Evolutionary conservation across 148 eudicot species (phyloP).

Genomic region (Silene latifolia): DNA sequence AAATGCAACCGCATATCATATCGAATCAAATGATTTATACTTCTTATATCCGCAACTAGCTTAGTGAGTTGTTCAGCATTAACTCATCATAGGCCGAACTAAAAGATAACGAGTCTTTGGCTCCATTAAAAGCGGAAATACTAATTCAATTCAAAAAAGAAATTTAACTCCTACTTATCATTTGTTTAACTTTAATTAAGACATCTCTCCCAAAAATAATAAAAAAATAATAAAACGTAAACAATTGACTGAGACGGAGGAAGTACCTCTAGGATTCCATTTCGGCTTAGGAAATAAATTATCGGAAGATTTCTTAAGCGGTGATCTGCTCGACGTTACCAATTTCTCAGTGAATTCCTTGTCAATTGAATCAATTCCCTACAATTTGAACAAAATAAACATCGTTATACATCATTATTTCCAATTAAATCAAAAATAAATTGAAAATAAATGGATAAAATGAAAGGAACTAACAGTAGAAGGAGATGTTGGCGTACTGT

Average conservation of each 20-base stretch:
- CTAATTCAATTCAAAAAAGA: background rate
- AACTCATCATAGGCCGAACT: background rate
- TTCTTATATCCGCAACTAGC: no score
- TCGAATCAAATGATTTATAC: no score
- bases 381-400: background rate
- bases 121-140: background rate
- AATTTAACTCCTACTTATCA: background rate
- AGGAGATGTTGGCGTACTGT: conserved; percentile 41
- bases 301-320: conserved; percentile 42
- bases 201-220: background rate
- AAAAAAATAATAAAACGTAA: conserved; percentile 9
- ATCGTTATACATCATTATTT: background rate
- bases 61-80: background rate
- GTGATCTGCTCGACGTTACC: conserved; percentile 24
- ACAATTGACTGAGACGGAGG: no score
- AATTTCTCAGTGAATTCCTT: conserved; percentile 25
- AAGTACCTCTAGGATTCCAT: no score
- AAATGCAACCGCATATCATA: no score
- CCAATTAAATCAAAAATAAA: background rate
- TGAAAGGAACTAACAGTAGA: conserved; percentile 33
- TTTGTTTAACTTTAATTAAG: background rate
- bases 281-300: no score
- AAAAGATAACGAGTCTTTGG: background rate
- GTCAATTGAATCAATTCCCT: conserved; percentile 30
- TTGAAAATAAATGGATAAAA: no score